A percentile compares a stretch with the other conserved stretches of the same genome.
These are phyloP conservation scores for Fonsecaea monophora DNA, from an alignment of 2,329 filamentous ascomycete species.

Conservation along the genomic window DNA sequence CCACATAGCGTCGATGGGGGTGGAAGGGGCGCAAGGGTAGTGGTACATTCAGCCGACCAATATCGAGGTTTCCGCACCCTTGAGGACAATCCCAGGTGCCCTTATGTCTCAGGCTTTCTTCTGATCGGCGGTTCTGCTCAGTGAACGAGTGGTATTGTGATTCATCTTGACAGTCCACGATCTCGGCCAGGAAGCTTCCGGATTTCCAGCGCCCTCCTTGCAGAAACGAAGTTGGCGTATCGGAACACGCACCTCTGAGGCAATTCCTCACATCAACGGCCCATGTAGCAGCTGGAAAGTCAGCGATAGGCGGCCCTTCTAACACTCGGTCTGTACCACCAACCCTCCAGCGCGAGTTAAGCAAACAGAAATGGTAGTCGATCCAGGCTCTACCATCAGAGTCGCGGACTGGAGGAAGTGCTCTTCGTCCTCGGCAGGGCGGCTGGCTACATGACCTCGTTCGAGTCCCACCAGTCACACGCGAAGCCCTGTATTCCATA, in stretches of 20 bases:
- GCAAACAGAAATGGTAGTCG: conserved; percentile 4
- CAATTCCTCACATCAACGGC: conserved; percentile 2
- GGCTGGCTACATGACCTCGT: conserved; percentile 12
- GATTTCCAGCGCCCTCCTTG: background rate
- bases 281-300: background rate
- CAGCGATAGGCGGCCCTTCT: background rate
- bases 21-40: background rate
- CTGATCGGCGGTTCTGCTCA: no score
- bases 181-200: background rate
- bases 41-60: background rate
- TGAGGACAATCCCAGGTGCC: background rate
- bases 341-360: conserved; percentile 7
- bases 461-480: background rate
- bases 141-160: background rate
- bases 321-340: background rate
- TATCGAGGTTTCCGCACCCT: background rate
- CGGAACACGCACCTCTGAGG: background rate
- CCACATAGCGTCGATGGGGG: background rate
- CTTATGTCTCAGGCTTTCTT: background rate
- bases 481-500: conserved; percentile 7
- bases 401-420: no score
- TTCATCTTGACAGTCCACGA: background rate
- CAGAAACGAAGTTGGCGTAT: background rate
- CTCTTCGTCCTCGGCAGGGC: background rate
- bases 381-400: background rate